Conservation (phyloP, 164 flowering plant species). For the Aristolochia contorta region DNA sequence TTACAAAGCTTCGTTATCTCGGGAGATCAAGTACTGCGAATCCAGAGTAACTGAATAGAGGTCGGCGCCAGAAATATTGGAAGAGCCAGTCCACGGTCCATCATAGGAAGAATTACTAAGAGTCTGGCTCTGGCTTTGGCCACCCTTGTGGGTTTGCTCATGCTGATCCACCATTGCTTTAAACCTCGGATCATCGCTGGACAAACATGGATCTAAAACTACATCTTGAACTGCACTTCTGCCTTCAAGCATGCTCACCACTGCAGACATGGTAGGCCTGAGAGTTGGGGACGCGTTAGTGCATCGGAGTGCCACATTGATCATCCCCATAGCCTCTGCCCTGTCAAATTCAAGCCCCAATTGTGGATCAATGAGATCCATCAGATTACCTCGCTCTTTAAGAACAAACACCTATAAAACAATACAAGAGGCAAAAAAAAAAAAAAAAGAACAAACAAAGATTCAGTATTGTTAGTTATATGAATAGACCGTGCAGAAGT, state of each 20-base stretch:
- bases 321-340: conserved; percentile 19
- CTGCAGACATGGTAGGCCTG: conserved; percentile 25
- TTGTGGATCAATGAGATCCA: conserved; percentile 24
- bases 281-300: conserved; percentile 22
- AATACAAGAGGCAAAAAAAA: too few relatives aligned
- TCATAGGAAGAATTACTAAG: conserved; percentile 7
- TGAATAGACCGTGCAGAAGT: too few relatives aligned
- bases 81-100: conserved; percentile 16
- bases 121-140: conserved; percentile 3
- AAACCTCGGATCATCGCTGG: conserved; percentile 9
- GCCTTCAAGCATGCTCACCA: conserved; percentile 27
- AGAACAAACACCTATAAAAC: conserved; percentile 16
- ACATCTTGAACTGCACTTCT: conserved; percentile 4
- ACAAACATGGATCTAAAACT: conserved; percentile 3
- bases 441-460: too few relatives aligned
- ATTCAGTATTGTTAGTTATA: too few relatives aligned
- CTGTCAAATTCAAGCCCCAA: conserved; percentile 11
- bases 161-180: conserved; percentile 5
- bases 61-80: background rate
- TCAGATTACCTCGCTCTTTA: conserved; percentile 14
- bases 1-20: too few relatives aligned
- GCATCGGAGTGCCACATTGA: conserved; percentile 20
- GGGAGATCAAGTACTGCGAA: too few relatives aligned
- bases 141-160: background rate
- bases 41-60: background rate